Percentiles rank a stretch among this genome's conserved stretches.
These are phyloP conservation scores for Peronospora farinosa DNA, from an alignment of 352 stramenopile genomes.

Conservation along the genomic window DNA sequence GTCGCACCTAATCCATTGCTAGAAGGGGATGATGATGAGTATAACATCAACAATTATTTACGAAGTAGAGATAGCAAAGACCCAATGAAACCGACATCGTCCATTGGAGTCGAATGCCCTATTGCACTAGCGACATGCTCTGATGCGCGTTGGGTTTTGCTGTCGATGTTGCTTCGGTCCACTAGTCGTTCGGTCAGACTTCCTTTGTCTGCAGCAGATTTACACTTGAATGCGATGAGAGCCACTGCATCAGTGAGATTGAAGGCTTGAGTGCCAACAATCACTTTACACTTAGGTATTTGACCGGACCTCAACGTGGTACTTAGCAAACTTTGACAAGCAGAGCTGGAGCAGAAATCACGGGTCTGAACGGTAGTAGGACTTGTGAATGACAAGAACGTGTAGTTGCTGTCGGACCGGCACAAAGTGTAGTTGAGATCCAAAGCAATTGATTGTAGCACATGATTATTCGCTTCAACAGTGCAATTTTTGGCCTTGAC, in stretches of 20 bases:
- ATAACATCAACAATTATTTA: neutral
- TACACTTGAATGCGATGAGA: conserved; percentile 6
- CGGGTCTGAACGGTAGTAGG: conserved; percentile 7
- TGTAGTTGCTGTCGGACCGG: conserved; percentile 24
- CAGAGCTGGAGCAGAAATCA: conserved; percentile 19
- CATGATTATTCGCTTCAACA: neutral
- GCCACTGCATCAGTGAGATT: conserved; percentile 10
- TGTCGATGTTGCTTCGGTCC: conserved; percentile 2
- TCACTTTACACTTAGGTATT: conserved; percentile 19
- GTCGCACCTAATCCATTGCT: too few species aligned
- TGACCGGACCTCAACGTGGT: conserved; percentile 3
- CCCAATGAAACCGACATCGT: conserved; percentile 10
- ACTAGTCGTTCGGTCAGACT: conserved; percentile 18
- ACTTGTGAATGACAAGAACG: conserved; percentile 5
- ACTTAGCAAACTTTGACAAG: conserved; percentile 19
- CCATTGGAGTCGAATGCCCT: conserved; percentile 22
- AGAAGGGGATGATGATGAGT: too few species aligned
- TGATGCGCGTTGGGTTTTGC: neutral
- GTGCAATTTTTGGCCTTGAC: conserved; percentile 16
- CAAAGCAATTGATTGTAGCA: conserved; percentile 2
- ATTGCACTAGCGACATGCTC: conserved; percentile 14
- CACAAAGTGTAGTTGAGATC: conserved; percentile 14
- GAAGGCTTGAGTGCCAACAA: conserved; percentile 1
- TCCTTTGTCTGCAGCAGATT: neutral
- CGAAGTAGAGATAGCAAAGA: conserved; percentile 13